A percentile compares a stretch with the other conserved stretches of the same genome.
These are phyloP conservation scores for Tulasnella sp. DNA, from an alignment of 768 basidiomycete genomes.

Conservation along the genomic window DNA sequence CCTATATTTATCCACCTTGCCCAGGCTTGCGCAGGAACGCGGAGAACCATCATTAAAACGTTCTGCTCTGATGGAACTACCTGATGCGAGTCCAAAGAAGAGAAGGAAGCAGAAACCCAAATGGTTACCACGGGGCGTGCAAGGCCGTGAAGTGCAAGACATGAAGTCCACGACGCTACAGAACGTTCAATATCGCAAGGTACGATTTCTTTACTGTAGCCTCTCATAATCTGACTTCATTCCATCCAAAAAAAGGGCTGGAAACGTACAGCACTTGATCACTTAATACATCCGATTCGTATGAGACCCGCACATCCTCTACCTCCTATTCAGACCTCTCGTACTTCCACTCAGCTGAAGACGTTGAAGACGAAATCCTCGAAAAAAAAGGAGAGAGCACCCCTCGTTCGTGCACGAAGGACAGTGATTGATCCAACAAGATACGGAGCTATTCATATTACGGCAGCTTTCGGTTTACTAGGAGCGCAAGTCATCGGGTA, in stretches of 20 bases:
- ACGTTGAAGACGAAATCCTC: slow-evolving; percentile 6
- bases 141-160: slow-evolving; percentile 39
- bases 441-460: slow-evolving; percentile 58
- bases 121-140: slow-evolving; percentile 22
- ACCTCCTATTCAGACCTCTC: slow-evolving; percentile 21
- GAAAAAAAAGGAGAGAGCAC: slow-evolving; percentile 27
- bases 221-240: slow-evolving; percentile 3
- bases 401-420: slow-evolving; percentile 44
- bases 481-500: not conserved
- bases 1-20: not conserved
- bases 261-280: slow-evolving; percentile 53
- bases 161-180: slow-evolving; percentile 53
- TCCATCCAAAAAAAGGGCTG: slow-evolving; percentile 35
- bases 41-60: slow-evolving; percentile 4
- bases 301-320: slow-evolving; percentile 61
- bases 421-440: slow-evolving; percentile 58
- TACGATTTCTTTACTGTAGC: not conserved
- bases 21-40: not conserved
- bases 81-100: slow-evolving; percentile 16
- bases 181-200: slow-evolving; percentile 35
- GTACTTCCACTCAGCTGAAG: not conserved
- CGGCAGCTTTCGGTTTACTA: slow-evolving; percentile 24
- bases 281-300: slow-evolving; percentile 49
- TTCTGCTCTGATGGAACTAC: slow-evolving; percentile 22
- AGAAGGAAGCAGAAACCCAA: slow-evolving; percentile 22